Evolutionary conservation across 495 filamentous ascomycete genomes (phyloP).

Genomic region (Penicillium diatomitis): DNA sequence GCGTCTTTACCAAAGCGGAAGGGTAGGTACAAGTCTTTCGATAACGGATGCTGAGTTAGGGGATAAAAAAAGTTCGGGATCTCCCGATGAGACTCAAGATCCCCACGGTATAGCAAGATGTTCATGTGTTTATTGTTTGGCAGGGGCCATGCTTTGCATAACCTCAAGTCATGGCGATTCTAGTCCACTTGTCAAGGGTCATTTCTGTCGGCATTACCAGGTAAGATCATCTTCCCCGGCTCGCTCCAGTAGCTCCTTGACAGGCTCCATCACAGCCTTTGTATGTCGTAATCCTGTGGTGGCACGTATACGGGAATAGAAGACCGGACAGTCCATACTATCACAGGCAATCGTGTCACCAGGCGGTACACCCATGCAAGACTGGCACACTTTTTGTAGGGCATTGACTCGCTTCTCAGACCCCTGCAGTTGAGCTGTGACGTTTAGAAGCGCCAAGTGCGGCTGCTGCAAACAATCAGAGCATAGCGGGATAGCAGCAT

Average conservation of each 20-base stretch:
- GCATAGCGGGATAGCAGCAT: constrained; percentile 49
- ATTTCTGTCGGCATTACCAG: constrained; percentile 24
- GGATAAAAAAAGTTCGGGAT: no score
- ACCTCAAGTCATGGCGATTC: no score
- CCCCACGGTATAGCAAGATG: no score
- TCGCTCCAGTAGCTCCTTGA: constrained; percentile 46
- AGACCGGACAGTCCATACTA: constrained; percentile 86
- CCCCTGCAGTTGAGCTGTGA: constrained; percentile 49
- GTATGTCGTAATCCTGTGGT: constrained; percentile 49
- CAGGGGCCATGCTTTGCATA: no score
- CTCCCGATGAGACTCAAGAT: no score
- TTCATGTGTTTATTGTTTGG: no score
- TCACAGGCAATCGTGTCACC: constrained; percentile 75
- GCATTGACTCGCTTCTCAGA: constrained; percentile 57
- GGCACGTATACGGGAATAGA: constrained; percentile 76
- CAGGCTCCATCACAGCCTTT: constrained; percentile 45
- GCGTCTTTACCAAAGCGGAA: no score
- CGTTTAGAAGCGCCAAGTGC: constrained; percentile 48
- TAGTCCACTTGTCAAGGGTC: no score
- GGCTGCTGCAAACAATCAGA: constrained; percentile 46
- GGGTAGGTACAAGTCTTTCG: no score
- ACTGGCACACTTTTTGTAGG: constrained; percentile 69
- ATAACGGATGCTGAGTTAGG: no score
- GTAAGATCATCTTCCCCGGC: constrained; percentile 29
- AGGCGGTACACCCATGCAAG: constrained; percentile 64